Evolutionary conservation across 345 rosid species (phyloP).

Genomic region (Eucalyptus viminalis): DNA sequence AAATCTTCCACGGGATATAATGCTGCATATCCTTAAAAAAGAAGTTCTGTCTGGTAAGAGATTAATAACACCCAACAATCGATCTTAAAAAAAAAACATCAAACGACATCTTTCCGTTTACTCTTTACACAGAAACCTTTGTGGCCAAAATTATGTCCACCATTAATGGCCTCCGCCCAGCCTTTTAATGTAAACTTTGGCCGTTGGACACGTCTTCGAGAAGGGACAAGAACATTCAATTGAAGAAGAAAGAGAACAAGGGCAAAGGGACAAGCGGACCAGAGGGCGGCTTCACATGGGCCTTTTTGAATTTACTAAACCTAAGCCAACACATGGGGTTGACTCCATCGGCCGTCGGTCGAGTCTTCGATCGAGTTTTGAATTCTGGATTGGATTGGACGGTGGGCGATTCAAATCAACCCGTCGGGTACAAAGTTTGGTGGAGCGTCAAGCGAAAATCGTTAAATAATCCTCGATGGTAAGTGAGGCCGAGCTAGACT

Average conservation of each 20-base stretch:
- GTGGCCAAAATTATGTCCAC: background rate
- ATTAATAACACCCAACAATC: background rate
- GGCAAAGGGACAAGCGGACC: background rate
- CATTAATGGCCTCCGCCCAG: background rate
- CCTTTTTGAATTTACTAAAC: background rate
- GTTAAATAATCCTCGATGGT: background rate
- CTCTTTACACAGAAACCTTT: background rate
- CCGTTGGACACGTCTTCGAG: background rate
- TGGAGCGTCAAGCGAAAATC: background rate
- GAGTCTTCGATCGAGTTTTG: background rate
- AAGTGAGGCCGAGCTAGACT: background rate
- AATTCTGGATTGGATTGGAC: background rate
- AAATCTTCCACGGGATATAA: background rate
- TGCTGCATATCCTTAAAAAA: background rate
- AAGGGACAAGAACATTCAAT: background rate
- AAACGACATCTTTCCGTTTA: background rate
- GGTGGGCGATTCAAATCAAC: background rate
- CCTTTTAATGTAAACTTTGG: background rate
- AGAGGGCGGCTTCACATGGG: background rate
- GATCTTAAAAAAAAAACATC: background rate
- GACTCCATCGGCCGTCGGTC: background rate
- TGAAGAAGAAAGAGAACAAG: background rate
- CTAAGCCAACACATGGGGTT: background rate
- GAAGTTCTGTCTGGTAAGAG: background rate
- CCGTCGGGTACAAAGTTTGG: background rate